A percentile compares a stretch with the other conserved stretches of the same genome.
Conservation (phyloP, 331 rosid genomes). For the Stylosanthes scabra region DNA sequence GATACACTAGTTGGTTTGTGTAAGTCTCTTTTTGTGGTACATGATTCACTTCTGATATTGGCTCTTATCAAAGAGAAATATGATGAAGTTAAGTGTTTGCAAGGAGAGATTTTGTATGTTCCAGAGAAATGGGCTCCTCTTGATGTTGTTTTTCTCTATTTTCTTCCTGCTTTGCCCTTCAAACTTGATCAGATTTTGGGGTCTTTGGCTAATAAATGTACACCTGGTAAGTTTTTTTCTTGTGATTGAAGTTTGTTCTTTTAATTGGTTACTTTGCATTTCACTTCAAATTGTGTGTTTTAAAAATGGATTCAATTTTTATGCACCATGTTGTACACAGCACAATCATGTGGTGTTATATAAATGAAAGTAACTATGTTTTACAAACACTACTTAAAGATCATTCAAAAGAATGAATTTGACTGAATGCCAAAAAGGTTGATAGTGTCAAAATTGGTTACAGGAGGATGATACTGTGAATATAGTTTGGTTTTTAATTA, state of each 20-base stretch:
- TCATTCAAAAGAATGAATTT: too few species aligned
- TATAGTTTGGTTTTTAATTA: background rate
- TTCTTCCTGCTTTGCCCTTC: constrained; percentile 79
- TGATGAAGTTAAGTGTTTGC: constrained; percentile 92
- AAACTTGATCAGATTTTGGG: constrained; percentile 59
- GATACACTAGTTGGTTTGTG: constrained; percentile 60
- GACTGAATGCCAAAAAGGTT: too few species aligned
- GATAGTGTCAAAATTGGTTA: background rate
- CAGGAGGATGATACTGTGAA: background rate
- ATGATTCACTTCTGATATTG: constrained; percentile 67
- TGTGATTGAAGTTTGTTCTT: background rate
- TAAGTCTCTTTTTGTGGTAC: constrained; percentile 48
- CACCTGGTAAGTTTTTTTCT: constrained; percentile 55
- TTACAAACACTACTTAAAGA: too few species aligned
- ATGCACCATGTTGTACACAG: too few species aligned
- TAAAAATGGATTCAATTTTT: too few species aligned
- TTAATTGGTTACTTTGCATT: background rate
- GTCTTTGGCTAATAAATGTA: constrained; percentile 59
- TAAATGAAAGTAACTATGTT: too few species aligned
- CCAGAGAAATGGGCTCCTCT: constrained; percentile 83
- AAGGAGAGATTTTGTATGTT: constrained; percentile 77
- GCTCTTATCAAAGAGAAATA: constrained; percentile 75
- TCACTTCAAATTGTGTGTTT: background rate
- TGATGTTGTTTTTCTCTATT: constrained; percentile 82
- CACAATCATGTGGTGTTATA: too few species aligned